phyloP scores from a whole-genome alignment of 495 filamentous ascomycete genomes.

The Penicillium argentinense region DNA sequence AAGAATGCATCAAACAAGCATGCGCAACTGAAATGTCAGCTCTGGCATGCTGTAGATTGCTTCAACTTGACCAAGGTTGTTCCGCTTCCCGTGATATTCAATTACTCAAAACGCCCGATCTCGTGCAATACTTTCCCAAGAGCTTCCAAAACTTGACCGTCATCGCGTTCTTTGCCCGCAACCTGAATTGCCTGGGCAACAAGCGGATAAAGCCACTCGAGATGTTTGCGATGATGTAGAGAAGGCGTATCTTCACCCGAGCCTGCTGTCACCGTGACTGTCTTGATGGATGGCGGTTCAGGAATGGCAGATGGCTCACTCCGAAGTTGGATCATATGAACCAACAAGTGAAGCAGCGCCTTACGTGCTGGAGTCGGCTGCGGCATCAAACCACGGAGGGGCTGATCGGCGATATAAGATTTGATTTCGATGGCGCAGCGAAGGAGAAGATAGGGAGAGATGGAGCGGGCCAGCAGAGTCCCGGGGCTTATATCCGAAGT shows the following conservation, averaged over 20 bases:
- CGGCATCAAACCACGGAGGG: slow-evolving; percentile 86
- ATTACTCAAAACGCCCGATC: slow-evolving; percentile 49
- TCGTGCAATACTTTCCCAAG: slow-evolving; percentile 67
- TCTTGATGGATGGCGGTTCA: slow-evolving; percentile 46
- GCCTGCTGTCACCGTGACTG: slow-evolving; percentile 44
- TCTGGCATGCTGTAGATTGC: too few species aligned
- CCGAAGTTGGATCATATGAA: slow-evolving; percentile 59
- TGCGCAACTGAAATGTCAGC: too few species aligned
- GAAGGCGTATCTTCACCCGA: slow-evolving; percentile 7
- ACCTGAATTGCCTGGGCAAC: slow-evolving; percentile 68
- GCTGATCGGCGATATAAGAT: slow-evolving; percentile 87
- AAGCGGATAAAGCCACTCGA: slow-evolving; percentile 81
- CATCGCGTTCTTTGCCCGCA: slow-evolving; percentile 60
- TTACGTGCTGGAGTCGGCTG: slow-evolving; percentile 79
- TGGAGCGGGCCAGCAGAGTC: slow-evolving; percentile 68
- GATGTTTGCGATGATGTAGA: slow-evolving; percentile 60
- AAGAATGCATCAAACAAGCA: too few species aligned
- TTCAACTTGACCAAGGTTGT: too few species aligned
- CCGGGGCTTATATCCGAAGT: slow-evolving; percentile 24
- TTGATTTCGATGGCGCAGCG: slow-evolving; percentile 76
- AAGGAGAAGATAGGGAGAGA: slow-evolving; percentile 81
- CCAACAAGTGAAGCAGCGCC: slow-evolving; percentile 72
- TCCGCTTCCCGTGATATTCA: too few species aligned
- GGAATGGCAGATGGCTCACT: slow-evolving; percentile 73
- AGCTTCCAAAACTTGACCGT: slow-evolving; percentile 57